Conservation (phyloP, 2,329 filamentous ascomycete species). For the Neofusicoccum parvum region DNA sequence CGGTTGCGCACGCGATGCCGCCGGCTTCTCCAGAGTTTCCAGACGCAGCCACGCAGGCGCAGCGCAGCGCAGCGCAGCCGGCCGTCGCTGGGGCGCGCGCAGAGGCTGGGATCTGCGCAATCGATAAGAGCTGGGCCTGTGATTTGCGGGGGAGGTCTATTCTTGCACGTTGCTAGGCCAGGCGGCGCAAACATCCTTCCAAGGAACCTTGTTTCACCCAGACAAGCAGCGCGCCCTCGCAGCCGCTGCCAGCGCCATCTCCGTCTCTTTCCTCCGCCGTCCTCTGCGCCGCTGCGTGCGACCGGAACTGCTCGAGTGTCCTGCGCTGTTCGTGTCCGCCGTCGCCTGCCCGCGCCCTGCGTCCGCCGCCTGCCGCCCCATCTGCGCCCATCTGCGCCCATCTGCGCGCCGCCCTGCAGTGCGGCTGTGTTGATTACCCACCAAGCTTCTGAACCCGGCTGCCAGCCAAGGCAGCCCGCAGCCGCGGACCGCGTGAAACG, state of each 20-base stretch:
- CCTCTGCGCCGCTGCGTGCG: background rate
- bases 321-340: too few relatives aligned
- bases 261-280: background rate
- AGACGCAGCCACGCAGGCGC: background rate
- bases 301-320: too few relatives aligned
- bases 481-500: slow-evolving; percentile 17
- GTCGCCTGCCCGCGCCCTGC: too few relatives aligned
- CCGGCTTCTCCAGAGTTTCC: background rate
- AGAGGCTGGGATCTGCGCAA: slow-evolving; percentile 13
- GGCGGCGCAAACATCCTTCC: background rate
- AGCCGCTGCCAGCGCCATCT: background rate
- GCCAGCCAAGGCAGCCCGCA: slow-evolving; percentile 21
- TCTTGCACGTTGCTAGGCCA: background rate
- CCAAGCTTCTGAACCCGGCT: slow-evolving; percentile 15
- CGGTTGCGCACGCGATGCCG: background rate
- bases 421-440: slow-evolving; percentile 8
- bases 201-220: slow-evolving; percentile 10
- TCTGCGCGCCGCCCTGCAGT: slow-evolving; percentile 3
- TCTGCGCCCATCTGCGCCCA: background rate
- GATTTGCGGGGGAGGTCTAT: slow-evolving; percentile 14
- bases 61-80: background rate
- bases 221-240: background rate
- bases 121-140: slow-evolving; percentile 2
- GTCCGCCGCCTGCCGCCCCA: background rate
- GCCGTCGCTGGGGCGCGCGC: background rate